A percentile compares a stretch with the other conserved stretches of the same genome.
Conservation (phyloP, 495 filamentous ascomycete genomes). For the Chlorociboria aeruginascens region DNA sequence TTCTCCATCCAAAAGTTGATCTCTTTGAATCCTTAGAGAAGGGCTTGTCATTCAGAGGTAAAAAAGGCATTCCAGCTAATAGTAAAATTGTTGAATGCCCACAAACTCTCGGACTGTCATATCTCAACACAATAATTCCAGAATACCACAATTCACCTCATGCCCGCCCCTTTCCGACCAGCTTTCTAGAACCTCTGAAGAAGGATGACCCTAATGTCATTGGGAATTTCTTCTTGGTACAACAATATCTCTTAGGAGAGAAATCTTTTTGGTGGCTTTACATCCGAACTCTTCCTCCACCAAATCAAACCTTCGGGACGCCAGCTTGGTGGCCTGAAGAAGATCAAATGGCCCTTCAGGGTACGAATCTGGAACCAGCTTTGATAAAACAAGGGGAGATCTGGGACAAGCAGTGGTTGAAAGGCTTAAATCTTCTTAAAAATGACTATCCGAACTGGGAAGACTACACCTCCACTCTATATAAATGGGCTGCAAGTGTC, state of each 20-base stretch:
- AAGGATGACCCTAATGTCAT: slow-evolving; percentile 13
- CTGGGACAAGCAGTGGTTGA: slow-evolving; percentile 10
- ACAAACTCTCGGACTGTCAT: slow-evolving; percentile 10
- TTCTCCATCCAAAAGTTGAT: slow-evolving; percentile 6
- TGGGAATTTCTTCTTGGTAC: slow-evolving; percentile 18
- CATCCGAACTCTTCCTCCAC: slow-evolving; percentile 36
- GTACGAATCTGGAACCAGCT: slow-evolving; percentile 36
- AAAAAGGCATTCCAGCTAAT: neutral
- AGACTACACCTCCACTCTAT: slow-evolving; percentile 27
- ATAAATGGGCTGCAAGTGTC: slow-evolving; percentile 43
- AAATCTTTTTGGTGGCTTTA: slow-evolving; percentile 40
- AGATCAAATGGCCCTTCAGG: slow-evolving; percentile 32
- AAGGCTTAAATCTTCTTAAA: slow-evolving; percentile 6
- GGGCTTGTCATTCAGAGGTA: slow-evolving; percentile 12
- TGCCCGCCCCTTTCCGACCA: slow-evolving; percentile 7
- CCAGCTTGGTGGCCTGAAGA: slow-evolving; percentile 18
- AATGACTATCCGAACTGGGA: slow-evolving; percentile 19
- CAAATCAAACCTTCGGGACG: slow-evolving; percentile 32
- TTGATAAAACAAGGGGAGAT: slow-evolving; percentile 20
- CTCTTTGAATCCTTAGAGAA: slow-evolving; percentile 7
- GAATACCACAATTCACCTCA: neutral
- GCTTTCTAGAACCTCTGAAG: slow-evolving; percentile 7
- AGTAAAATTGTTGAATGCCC: slow-evolving; percentile 8
- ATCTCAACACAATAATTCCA: slow-evolving; percentile 10
- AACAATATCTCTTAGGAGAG: slow-evolving; percentile 26